Evolutionary conservation across 306 rosid genomes (phyloP).

Genomic region (Aeschynomene evenia): DNA sequence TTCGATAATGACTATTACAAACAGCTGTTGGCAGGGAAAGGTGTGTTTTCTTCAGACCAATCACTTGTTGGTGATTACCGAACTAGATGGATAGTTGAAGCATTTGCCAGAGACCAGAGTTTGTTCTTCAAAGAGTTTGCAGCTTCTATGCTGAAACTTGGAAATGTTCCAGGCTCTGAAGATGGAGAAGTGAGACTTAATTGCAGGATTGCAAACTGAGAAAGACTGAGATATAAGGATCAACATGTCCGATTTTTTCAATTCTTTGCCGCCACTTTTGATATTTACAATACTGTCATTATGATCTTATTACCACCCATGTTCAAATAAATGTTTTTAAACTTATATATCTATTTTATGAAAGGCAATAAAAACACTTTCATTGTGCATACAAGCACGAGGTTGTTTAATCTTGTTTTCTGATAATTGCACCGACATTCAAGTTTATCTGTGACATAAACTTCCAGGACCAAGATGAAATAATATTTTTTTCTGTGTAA

Average conservation of each 20-base stretch:
- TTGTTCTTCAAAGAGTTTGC: slow-evolving; percentile 64
- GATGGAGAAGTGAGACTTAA: slow-evolving; percentile 65
- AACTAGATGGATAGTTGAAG: slow-evolving; percentile 66
- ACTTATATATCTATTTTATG: slow-evolving; percentile 18
- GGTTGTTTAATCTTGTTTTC: not conserved
- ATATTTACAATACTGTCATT: slow-evolving; percentile 15
- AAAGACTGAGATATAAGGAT: slow-evolving; percentile 4
- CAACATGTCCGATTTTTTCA: slow-evolving; percentile 2
- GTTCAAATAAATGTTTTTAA: slow-evolving; percentile 26
- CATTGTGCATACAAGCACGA: not conserved
- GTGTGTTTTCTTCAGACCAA: slow-evolving; percentile 72
- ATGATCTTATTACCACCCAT: slow-evolving; percentile 13
- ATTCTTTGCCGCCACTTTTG: slow-evolving; percentile 15
- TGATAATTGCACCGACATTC: not conserved
- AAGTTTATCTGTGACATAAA: not conserved
- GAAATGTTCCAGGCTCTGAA: slow-evolving; percentile 49
- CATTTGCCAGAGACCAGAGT: slow-evolving; percentile 58
- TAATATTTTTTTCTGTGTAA: not conserved
- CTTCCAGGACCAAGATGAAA: slow-evolving; percentile 16
- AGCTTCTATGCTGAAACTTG: slow-evolving; percentile 70
- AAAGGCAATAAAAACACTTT: slow-evolving; percentile 12
- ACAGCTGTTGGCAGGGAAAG: slow-evolving; percentile 46
- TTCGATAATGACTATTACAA: slow-evolving; percentile 73
- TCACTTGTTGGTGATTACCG: slow-evolving; percentile 54
- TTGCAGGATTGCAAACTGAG: slow-evolving; percentile 53